Base-by-base conservation (phyloP, 2,329 filamentous ascomycete genomes). In the Colletotrichum incanum region DNA sequence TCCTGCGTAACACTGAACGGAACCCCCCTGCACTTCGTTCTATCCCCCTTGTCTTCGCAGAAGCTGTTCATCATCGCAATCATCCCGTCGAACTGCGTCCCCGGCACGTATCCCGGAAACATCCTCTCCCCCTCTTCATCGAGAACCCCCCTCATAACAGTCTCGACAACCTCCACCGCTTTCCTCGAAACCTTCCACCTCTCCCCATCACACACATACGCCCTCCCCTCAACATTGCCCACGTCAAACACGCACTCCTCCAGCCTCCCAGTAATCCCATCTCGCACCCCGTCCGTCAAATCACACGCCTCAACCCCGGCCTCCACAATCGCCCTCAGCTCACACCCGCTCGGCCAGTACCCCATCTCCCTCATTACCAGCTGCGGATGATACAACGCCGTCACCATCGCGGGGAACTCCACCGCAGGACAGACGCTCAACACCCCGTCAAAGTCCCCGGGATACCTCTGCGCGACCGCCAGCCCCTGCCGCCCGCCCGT, bases 401-500 rank as follows among this genome's bases (percentile, higher is more conserved):
- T 56, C 54, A 65, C 16, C 47, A 58, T 50, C 0, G 64, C 41
- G n/a, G 70, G 49, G 18, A 69, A 65, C 67, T 80, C 77, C 4
- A 82, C 72, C 9, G 87, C 87, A 6, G 82, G 81, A 28, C 78
- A 77, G 1, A 86, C 86, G 3, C 86, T 88, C 1, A 90, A 78
- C 23, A 90, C 84, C 23, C 89, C 88, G 65, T 91, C 88, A 67
- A 90, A 91, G 72, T 90, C 88, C 0, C 85, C 81, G 0, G 90
- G 88, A 70, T 85, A 90, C n/a, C 80, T 76, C 75, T 91, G 85
- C 0, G 87, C 85, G 11, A 85, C 84, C 55, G 87, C 87, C 37
- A 90, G 80, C 4, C 89, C 90, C 80, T 91, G 88, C 0, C 89
- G 82, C 0, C 90, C 90, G 7, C 90, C 90, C 0, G 88, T 86